These are phyloP conservation scores for Amphirosellinia nigrospora DNA, from an alignment of 495 filamentous ascomycete species.

Conservation along the genomic window DNA sequence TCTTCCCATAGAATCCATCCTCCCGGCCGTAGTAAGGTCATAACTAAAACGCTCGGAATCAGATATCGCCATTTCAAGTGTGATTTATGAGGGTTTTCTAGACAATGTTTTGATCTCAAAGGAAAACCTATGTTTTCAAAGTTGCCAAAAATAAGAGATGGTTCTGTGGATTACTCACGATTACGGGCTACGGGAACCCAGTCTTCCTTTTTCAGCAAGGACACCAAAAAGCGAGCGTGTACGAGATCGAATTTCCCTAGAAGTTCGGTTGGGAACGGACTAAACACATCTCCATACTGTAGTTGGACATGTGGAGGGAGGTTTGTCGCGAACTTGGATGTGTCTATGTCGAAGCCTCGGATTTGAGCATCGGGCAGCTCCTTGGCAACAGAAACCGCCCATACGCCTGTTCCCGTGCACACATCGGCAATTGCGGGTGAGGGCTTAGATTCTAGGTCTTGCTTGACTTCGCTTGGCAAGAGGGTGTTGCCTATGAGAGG, in stretches of 20 bases:
- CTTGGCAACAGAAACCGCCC: conserved; percentile 37
- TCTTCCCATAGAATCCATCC: conserved; percentile 21
- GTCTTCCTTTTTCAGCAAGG: conserved; percentile 3
- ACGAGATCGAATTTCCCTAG: conserved; percentile 18
- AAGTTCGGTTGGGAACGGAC: conserved; percentile 8
- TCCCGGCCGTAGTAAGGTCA: conserved; percentile 10
- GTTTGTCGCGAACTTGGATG: conserved; percentile 6
- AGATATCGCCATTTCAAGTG: too few relatives aligned
- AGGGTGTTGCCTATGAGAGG: conserved; percentile 7
- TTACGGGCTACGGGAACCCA: conserved; percentile 15
- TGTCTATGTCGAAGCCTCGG: conserved; percentile 21
- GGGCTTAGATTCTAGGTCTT: neutral
- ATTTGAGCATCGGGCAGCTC: conserved; percentile 28
- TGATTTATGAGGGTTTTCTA: too few relatives aligned
- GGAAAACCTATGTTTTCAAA: too few relatives aligned
- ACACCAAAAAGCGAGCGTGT: conserved; percentile 18
- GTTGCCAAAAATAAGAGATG: too few relatives aligned
- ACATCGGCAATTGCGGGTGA: conserved; percentile 28
- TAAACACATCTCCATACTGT: conserved; percentile 13
- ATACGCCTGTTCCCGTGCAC: conserved; percentile 38
- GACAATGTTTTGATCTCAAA: too few relatives aligned
- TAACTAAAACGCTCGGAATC: neutral
- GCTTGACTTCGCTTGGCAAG: conserved; percentile 4
- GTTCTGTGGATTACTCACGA: neutral
- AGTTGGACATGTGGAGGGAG: conserved; percentile 10